phyloP scores from a whole-genome alignment of 192 early-diverging fungal species.

The Pilobolus umbonatus region DNA sequence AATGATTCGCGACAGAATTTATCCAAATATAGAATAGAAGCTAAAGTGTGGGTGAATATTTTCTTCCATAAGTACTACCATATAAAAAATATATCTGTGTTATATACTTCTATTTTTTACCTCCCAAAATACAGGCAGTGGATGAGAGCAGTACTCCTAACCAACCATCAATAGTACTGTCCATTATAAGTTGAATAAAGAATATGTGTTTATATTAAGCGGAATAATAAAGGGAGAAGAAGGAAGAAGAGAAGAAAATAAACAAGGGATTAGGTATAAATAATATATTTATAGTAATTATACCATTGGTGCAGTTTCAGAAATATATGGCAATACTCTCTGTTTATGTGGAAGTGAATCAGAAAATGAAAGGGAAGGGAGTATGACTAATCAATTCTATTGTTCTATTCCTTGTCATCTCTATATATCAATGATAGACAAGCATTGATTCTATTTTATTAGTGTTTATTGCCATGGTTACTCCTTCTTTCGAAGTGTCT shows the following conservation, averaged over 20 bases:
- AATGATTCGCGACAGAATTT: conserved; percentile 11
- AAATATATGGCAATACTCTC: conserved; percentile 13
- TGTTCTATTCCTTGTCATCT: too few relatives aligned
- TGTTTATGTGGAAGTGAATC: conserved; percentile 21
- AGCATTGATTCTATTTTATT: not conserved
- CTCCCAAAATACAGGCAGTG: conserved; percentile 27
- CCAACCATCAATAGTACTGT: conserved; percentile 15
- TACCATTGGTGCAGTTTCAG: conserved; percentile 9
- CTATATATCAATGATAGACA: too few relatives aligned
- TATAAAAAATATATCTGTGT: too few relatives aligned
- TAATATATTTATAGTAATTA: too few relatives aligned
- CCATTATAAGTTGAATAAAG: not conserved
- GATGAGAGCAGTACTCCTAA: conserved; percentile 21
- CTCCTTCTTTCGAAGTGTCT: conserved; percentile 4
- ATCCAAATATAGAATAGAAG: conserved; percentile 32
- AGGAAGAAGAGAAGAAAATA: conserved; percentile 1
- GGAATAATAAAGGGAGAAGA: not conserved
- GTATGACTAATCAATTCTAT: conserved; percentile 24
- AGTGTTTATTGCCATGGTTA: not conserved
- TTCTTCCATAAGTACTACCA: too few relatives aligned
- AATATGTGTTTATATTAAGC: not conserved
- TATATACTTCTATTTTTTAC: conserved; percentile 6
- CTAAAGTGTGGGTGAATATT: conserved; percentile 5
- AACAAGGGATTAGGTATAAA: not conserved
- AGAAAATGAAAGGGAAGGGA: conserved; percentile 24